Percentiles rank a stretch among this genome's conserved stretches.
phyloP scores from a whole-genome alignment of 1,139 yeast genomes.

The Trichomonascaceae sp. region DNA sequence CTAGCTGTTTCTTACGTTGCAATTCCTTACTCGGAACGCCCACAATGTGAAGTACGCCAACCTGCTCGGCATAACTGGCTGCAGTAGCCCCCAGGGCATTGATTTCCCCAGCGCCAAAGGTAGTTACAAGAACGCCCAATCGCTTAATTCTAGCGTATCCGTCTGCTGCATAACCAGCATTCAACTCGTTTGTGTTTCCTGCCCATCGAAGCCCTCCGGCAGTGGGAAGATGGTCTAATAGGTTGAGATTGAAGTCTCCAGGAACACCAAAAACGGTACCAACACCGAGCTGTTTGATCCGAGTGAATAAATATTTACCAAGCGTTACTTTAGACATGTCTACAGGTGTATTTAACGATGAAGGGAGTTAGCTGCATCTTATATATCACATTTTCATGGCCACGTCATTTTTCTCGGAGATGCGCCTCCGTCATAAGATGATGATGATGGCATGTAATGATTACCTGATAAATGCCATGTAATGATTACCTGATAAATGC shows the following conservation, averaged over 20 bases:
- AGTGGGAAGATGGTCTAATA: slow-evolving; percentile 55
- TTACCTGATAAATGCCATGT: too few species aligned
- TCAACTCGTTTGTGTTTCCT: slow-evolving; percentile 58
- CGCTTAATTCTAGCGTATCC: slow-evolving; percentile 59
- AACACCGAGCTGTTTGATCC: slow-evolving; percentile 53
- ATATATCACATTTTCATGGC: background rate
- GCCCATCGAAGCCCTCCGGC: slow-evolving; percentile 56
- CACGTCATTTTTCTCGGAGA: background rate
- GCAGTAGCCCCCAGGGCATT: slow-evolving; percentile 79
- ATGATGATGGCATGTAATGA: too few species aligned
- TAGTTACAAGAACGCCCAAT: slow-evolving; percentile 40
- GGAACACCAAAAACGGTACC: slow-evolving; percentile 73
- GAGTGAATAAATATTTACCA: slow-evolving; percentile 53
- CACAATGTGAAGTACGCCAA: slow-evolving; percentile 76
- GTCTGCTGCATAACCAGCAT: slow-evolving; percentile 73
- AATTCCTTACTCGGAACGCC: slow-evolving; percentile 51
- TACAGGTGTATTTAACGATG: background rate
- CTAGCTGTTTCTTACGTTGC: slow-evolving; percentile 32
- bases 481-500: too few species aligned
- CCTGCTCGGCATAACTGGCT: slow-evolving; percentile 76
- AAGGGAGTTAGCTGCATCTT: background rate
- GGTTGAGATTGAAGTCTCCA: slow-evolving; percentile 57
- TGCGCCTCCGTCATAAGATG: background rate
- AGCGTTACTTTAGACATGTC: slow-evolving; percentile 34
- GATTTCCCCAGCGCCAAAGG: slow-evolving; percentile 83